Evolutionary conservation across 192 early-diverging fungal genomes (phyloP).

Genomic region (Linnemannia schmuckeri): DNA sequence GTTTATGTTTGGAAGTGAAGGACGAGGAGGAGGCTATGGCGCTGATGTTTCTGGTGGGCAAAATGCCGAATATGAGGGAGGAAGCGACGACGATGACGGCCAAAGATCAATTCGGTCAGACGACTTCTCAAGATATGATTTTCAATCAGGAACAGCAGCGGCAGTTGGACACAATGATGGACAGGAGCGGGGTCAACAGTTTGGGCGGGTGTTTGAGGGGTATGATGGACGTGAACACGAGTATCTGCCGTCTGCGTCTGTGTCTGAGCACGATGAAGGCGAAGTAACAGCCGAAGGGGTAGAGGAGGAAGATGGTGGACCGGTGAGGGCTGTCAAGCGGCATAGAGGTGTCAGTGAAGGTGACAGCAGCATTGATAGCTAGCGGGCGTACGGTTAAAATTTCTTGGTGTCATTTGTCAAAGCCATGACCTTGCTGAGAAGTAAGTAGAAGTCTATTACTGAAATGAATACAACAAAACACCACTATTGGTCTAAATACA

Average conservation of each 20-base stretch:
- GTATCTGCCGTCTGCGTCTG: background rate
- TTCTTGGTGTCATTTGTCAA: background rate
- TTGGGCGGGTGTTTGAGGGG: background rate
- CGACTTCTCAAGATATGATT: conserved; percentile 11
- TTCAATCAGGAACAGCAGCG: background rate
- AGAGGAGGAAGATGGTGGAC: background rate
- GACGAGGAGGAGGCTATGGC: background rate
- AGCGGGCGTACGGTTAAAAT: background rate
- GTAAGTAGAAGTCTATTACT: background rate
- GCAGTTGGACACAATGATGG: background rate
- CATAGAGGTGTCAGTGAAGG: background rate
- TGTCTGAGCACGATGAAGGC: background rate
- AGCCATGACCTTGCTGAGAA: too few relatives aligned
- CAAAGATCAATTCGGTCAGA: conserved; percentile 25
- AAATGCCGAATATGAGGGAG: background rate
- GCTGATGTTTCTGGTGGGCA: background rate
- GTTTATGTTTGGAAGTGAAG: background rate
- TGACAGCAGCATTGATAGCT: background rate
- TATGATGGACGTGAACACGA: background rate
- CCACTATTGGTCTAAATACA: background rate
- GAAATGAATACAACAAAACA: too few relatives aligned
- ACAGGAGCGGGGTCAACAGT: background rate
- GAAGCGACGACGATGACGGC: conserved; percentile 1
- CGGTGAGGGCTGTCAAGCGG: background rate
- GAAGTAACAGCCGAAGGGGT: background rate